Base-by-base conservation (phyloP, 1,139 yeast species). In the Arxiozyma slooffiae region DNA sequence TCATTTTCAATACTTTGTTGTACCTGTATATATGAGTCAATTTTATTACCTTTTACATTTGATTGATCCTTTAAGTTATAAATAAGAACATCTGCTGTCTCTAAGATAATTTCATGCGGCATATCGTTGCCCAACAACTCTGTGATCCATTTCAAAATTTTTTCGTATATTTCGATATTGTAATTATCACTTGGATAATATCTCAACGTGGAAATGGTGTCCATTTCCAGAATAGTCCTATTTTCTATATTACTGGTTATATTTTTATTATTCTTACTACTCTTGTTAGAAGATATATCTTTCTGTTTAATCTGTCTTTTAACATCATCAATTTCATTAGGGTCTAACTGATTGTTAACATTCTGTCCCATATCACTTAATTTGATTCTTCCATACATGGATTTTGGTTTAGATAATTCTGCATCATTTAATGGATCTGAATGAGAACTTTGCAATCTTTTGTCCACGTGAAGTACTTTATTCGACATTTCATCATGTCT, bases 401-500 rank as follows among this genome's bases (percentile, higher is more conserved):
- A 81, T 49, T 78, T 78, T 0, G 96, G 96, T 46, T 76, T 79
- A 17, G 83, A 80, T 46, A 72, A 64, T 9, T 73, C 75, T 11
- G 77, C 79, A 51, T 78, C 80, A 48, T 69, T 71, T 8, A 57
- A 42, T 0, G 69, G 67, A 39, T 71, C 70, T 4, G 72, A 65
- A 18, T 71, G 63, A 40, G 68, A 70, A 9, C 63, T 60, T 44
- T 69, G 70, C 41, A 79, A 67, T 49, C 81, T 66, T 53, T 77
- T 72, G 58, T 81, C 87, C 55, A 78, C 76, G 54, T 77, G 74
- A 38, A 82, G 73, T 57, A 85, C 90, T 70, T 82, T 82, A 61
- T 82, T 85, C 51, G 95, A 78, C 88, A 85, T 82, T 62, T 77
- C 85, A 61, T 79, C 82, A 59, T 80, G 78, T 51, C 76, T 71